Conservation (phyloP, 2,329 filamentous ascomycete genomes). For the Pseudocercospora cruenta region DNA sequence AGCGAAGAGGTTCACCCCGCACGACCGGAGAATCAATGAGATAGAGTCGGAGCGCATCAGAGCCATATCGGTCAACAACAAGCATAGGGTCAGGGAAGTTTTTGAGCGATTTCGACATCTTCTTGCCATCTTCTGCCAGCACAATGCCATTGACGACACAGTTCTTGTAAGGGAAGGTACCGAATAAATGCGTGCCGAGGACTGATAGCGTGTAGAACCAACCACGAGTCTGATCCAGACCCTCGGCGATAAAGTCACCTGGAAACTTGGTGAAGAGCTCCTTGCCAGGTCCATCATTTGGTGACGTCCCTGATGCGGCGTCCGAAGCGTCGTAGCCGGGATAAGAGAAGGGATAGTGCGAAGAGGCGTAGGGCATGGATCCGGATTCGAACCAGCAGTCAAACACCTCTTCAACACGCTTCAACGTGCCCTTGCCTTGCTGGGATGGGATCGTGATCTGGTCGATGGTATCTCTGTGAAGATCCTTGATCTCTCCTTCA, state of each 20-base stretch:
- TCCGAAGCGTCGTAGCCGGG: conserved; percentile 56
- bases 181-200: conserved; percentile 84
- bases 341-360: conserved; percentile 92
- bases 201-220: conserved; percentile 97
- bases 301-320: conserved; percentile 34
- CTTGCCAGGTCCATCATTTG: conserved; percentile 37
- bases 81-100: conserved; percentile 89
- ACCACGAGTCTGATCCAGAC: conserved; percentile 88
- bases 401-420: conserved; percentile 84
- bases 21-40: conserved; percentile 97
- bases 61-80: conserved; percentile 86
- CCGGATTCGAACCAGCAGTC: conserved; percentile 98
- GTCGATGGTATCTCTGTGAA: conserved; percentile 92
- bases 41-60: conserved; percentile 90
- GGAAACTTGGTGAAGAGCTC: conserved; percentile 81
- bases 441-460: conserved; percentile 92
- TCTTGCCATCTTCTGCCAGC: conserved; percentile 91
- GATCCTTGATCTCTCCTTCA: conserved; percentile 76
- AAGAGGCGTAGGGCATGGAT: conserved; percentile 90
- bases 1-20: conserved; percentile 83
- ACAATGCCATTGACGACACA: conserved; percentile 97
- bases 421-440: conserved; percentile 80
- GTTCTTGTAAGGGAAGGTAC: conserved; percentile 85
- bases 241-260: conserved; percentile 92
- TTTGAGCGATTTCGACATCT: conserved; percentile 97